Evolutionary conservation across 805 yeast species (phyloP).

Genomic region (Yamadazyma sp.): DNA sequence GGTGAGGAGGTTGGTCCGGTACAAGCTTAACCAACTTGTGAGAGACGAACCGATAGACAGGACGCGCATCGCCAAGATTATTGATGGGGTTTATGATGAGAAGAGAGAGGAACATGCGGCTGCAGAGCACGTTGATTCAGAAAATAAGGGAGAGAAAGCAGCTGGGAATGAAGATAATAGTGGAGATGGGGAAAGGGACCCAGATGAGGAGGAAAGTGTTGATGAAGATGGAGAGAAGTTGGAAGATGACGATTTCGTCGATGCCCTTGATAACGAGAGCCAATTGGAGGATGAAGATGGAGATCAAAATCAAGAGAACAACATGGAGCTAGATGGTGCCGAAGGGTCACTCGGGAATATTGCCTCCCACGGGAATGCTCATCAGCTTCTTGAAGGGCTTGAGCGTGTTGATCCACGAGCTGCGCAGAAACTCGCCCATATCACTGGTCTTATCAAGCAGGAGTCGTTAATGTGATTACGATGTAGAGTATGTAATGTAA

Average conservation of each 20-base stretch:
- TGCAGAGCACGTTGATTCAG: constrained; percentile 25
- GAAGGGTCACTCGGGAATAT: constrained; percentile 17
- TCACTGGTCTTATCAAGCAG: constrained; percentile 43
- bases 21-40: constrained; percentile 64
- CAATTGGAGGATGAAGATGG: constrained; percentile 19
- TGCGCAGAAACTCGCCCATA: constrained; percentile 26
- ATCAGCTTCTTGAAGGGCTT: constrained; percentile 15
- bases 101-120: constrained; percentile 24
- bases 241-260: constrained; percentile 16
- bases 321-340: constrained; percentile 18
- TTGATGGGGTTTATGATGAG: constrained; percentile 30
- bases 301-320: constrained; percentile 18
- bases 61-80: constrained; percentile 43
- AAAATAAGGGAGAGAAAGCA: constrained; percentile 20
- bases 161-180: constrained; percentile 18
- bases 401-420: constrained; percentile 20
- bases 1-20: constrained; percentile 67
- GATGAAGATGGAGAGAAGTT: constrained; percentile 21
- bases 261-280: background rate
- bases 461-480: constrained; percentile 18
- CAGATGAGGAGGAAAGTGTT: constrained; percentile 17
- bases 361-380: constrained; percentile 16
- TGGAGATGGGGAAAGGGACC: constrained; percentile 19
- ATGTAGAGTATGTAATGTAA: background rate
- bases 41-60: constrained; percentile 48